Percentiles rank a stretch among this genome's conserved stretches.
Conservation (phyloP, 257 asterid genomes). For the Plectranthus barbatus region DNA sequence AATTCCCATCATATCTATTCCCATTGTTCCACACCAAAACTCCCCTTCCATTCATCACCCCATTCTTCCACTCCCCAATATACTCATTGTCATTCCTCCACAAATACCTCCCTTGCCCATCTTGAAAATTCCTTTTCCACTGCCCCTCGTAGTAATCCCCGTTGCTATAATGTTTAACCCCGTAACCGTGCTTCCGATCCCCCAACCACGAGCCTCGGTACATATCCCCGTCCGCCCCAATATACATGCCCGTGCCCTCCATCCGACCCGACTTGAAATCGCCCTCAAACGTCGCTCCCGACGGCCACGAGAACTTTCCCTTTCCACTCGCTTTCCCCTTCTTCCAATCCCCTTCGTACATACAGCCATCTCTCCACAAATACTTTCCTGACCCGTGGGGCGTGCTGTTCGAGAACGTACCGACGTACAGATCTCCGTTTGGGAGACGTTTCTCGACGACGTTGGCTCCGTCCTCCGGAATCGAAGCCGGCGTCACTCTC, state of each 20-base stretch:
- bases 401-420: conserved; percentile 35
- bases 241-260: conserved; percentile 57
- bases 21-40: conserved; percentile 44
- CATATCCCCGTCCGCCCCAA: conserved; percentile 54
- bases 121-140: conserved; percentile 51
- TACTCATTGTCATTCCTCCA: conserved; percentile 60
- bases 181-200: too few species aligned
- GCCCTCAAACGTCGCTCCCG: conserved; percentile 54
- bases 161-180: conserved; percentile 45
- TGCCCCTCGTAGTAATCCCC: conserved; percentile 58
- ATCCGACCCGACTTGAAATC: conserved; percentile 60
- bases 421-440: too few species aligned
- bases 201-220: conserved; percentile 50
- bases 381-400: conserved; percentile 71
- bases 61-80: conserved; percentile 49
- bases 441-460: conserved; percentile 36
- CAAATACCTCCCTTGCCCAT: conserved; percentile 58
- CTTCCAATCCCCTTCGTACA: conserved; percentile 70
- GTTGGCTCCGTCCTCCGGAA: neutral
- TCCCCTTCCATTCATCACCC: conserved; percentile 47
- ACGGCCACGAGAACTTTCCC: too few species aligned
- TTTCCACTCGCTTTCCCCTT: conserved; percentile 57
- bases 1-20: conserved; percentile 49
- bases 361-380: conserved; percentile 65
- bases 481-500: conserved; percentile 34